Base-by-base conservation (phyloP, 805 yeast species). In the Starmerella tilneyi region DNA sequence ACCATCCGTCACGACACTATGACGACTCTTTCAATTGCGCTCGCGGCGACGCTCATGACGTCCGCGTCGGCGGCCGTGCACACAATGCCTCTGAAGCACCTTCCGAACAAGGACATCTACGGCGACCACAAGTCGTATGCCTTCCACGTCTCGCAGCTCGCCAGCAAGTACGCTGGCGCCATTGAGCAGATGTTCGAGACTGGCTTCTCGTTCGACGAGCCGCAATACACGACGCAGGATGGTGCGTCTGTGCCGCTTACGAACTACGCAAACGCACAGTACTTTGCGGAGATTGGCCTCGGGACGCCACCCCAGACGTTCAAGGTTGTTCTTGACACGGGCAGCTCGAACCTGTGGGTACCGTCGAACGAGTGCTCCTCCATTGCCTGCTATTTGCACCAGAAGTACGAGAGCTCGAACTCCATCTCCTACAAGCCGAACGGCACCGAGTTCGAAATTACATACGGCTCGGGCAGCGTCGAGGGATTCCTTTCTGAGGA, bases 341-440 rank as follows among this genome's bases (percentile, higher is more conserved):
- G 98, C 32, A 84, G 95, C 36, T 83, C 96, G 36, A 92, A 92
- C 67, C 72, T 92, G 69, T 92, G 98, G 98, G 85, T 92, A 52
- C 98, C 98, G 44, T 76, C 94, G 49, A 55, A 72, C 35, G 86
- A 84, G 54, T 92, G 98, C 70, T 71, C 85, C 41, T 85, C 96
- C 4, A 76, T 92, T 67, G 97, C 98, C 42, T 92, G 98, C 69
- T 89, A 75, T 74, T 72, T 92, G 63, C 98, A 92, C 69, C 59
- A 81, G 59, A 92, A 88, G 73, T 92, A 85, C 63, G 92, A 84
- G 65, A 92, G 84, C 59, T 76, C 73, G 42, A 67, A 75, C 16
- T 85, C 96, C n/a, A 70, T 88, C 20, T 72, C 92, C 45, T 92
- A 84, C 70, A 78, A 79, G 69, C 74, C 79, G 56, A 89, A 92